phyloP scores from a whole-genome alignment of 176 grass and related monocot genomes.

The Aechmea fasciata region DNA sequence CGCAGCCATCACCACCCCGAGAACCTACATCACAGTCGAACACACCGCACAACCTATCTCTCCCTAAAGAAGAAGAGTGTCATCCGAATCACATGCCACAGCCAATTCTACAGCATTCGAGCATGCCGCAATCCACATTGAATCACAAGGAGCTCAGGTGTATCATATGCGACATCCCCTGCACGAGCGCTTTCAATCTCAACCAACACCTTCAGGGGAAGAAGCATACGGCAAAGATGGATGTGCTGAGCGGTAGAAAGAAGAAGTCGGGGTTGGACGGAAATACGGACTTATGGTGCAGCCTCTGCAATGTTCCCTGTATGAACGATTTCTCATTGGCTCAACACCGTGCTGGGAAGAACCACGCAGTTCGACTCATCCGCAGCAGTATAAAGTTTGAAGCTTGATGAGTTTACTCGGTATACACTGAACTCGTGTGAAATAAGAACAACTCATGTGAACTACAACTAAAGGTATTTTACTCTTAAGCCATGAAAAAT shows the following conservation, averaged over 20 bases:
- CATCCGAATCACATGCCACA: too few species aligned
- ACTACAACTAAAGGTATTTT: too few species aligned
- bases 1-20: too few species aligned
- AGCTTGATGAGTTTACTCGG: too few species aligned
- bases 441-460: too few species aligned
- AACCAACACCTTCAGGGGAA: neutral
- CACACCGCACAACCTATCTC: too few species aligned
- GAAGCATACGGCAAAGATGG: neutral
- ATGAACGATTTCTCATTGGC: neutral
- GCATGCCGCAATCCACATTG: too few species aligned
- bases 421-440: too few species aligned
- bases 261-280: neutral
- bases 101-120: too few species aligned
- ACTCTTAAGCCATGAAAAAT: too few species aligned
- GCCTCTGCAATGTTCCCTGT: neutral
- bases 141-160: neutral
- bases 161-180: neutral
- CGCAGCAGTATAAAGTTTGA: neutral
- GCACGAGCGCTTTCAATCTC: neutral
- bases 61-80: too few species aligned
- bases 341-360: slow-evolving; percentile 9
- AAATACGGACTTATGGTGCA: neutral
- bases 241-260: neutral
- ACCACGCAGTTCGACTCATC: neutral
- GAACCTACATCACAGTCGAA: too few species aligned